Conservation (phyloP, 495 filamentous ascomycete genomes). For the Venustampulla echinocandica region DNA sequence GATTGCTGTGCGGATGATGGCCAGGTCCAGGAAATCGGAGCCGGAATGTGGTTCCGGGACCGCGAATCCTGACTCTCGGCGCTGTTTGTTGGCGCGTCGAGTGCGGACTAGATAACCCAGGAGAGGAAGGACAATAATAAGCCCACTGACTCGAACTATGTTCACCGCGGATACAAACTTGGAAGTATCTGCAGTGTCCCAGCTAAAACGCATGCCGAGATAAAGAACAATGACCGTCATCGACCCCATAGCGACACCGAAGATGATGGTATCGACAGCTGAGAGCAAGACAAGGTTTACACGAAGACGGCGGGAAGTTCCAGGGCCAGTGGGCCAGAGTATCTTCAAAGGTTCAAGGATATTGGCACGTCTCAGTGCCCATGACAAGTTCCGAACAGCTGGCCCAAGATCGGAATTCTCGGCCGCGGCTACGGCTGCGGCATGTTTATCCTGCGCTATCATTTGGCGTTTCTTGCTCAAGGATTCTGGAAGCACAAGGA, state of each 20-base stretch:
- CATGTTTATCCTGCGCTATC: slow-evolving; percentile 58
- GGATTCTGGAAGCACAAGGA: slow-evolving; percentile 72
- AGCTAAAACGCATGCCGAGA: slow-evolving; percentile 66
- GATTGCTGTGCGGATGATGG: slow-evolving; percentile 66
- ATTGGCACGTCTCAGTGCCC: slow-evolving; percentile 32
- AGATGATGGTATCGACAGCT: slow-evolving; percentile 65
- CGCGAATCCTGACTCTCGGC: slow-evolving; percentile 24
- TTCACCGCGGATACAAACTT: slow-evolving; percentile 72
- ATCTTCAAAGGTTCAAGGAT: slow-evolving; percentile 69
- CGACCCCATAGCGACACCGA: slow-evolving; percentile 74
- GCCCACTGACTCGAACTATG: slow-evolving; percentile 58
- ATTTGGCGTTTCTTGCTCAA: slow-evolving; percentile 58
- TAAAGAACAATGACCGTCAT: slow-evolving; percentile 74
- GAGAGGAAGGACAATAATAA: slow-evolving; percentile 66
- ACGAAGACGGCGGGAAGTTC: slow-evolving; percentile 49
- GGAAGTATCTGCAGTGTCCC: slow-evolving; percentile 69
- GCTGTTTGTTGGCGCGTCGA: slow-evolving; percentile 27
- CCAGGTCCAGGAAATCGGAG: slow-evolving; percentile 71
- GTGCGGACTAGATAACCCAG: slow-evolving; percentile 61
- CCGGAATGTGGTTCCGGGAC: slow-evolving; percentile 48
- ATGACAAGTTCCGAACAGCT: too few species aligned
- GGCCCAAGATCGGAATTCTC: slow-evolving; percentile 8
- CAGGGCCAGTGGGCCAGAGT: slow-evolving; percentile 59
- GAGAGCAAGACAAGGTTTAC: slow-evolving; percentile 74
- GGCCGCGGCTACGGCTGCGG: slow-evolving; percentile 12